phyloP scores from a whole-genome alignment of 192 early-diverging fungal species.

The Backusella tarrabulga region DNA sequence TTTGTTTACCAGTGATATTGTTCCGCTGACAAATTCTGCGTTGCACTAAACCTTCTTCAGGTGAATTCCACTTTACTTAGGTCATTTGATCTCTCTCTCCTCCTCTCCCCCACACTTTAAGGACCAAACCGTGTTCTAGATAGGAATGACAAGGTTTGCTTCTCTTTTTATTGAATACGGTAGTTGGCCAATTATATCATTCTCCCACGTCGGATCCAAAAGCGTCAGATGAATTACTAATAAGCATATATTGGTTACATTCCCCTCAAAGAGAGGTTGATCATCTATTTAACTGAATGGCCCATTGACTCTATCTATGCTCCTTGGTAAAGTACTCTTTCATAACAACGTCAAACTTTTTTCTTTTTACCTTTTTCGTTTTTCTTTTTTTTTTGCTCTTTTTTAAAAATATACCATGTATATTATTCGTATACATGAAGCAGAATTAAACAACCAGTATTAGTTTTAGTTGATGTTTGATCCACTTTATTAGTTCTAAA shows the following conservation, averaged over 20 bases:
- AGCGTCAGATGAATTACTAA: not conserved
- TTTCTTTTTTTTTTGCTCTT: not conserved
- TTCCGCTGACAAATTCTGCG: conserved; percentile 9
- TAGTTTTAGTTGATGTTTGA: not conserved
- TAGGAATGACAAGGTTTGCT: not conserved
- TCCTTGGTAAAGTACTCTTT: not conserved
- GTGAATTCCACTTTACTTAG: not conserved
- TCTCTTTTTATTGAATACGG: not conserved
- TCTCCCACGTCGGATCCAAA: conserved; percentile 12
- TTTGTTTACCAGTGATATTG: not conserved
- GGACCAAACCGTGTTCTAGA: not conserved
- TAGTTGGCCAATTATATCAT: not conserved
- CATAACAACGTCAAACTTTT: not conserved
- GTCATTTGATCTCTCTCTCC: not conserved
- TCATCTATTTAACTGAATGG: not conserved
- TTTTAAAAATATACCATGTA: not conserved
- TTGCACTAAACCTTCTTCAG: conserved; percentile 11
- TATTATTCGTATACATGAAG: not conserved
- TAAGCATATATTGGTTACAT: not conserved
- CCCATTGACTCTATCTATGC: not conserved
- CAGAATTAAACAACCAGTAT: not conserved
- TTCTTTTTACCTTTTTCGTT: not conserved
- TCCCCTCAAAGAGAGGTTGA: not conserved
- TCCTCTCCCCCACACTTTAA: not conserved
- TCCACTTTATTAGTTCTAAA: no score